A percentile compares a stretch with the other conserved stretches of the same genome.
These are phyloP conservation scores for Heliamphora pulchella DNA, from an alignment of 179 eudicot genomes.

Conservation along the genomic window DNA sequence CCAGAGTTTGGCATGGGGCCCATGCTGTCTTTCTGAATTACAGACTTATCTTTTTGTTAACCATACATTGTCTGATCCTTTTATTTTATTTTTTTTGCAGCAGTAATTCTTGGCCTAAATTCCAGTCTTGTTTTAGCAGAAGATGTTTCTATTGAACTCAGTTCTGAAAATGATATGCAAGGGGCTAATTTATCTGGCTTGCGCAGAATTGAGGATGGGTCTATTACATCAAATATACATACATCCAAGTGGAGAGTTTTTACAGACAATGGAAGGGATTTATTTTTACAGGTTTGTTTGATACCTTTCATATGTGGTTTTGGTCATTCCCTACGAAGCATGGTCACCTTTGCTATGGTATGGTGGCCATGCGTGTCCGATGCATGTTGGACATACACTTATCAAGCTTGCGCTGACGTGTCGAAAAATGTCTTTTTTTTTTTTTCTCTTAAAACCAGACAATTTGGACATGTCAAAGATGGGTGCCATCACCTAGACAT, in stretches of 20 bases:
- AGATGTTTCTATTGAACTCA: conserved; percentile 35
- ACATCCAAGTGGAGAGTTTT: conserved; percentile 91
- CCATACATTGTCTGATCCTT: not conserved
- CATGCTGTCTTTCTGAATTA: not conserved
- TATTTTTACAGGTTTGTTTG: conserved; percentile 44
- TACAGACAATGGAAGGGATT: conserved; percentile 76
- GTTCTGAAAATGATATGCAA: conserved; percentile 30
- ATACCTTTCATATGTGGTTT: not conserved
- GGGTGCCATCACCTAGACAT: not conserved
- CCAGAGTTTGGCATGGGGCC: not conserved
- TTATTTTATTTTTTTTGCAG: conserved; percentile 24
- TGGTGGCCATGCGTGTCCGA: not conserved
- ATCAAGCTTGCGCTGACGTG: not conserved
- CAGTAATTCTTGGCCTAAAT: conserved; percentile 46
- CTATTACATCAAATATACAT: conserved; percentile 75
- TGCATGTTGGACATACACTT: not conserved
- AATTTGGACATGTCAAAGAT: not conserved
- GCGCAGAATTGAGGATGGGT: conserved; percentile 70
- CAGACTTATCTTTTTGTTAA: not conserved
- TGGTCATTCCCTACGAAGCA: not conserved
- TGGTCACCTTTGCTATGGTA: not conserved
- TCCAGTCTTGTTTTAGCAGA: conserved; percentile 55
- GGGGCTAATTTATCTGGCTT: conserved; percentile 35
- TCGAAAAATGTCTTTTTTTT: not conserved
- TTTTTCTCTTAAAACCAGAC: not conserved